These are phyloP conservation scores for Anisodus acutangulus DNA, from an alignment of 257 asterid species.

Conservation along the genomic window DNA sequence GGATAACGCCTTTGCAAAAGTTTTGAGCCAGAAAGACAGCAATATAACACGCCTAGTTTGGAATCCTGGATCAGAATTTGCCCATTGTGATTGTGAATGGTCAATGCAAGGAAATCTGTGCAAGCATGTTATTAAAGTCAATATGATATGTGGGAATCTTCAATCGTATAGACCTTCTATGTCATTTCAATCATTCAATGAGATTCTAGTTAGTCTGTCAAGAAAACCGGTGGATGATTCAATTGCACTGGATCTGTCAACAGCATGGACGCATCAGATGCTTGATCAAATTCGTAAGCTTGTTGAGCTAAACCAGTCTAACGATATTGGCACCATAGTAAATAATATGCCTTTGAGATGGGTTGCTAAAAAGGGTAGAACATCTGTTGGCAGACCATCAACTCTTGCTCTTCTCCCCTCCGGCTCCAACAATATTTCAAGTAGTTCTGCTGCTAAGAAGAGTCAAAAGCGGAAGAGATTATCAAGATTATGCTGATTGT, in stretches of 20 bases:
- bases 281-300: conserved; percentile 75
- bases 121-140: conserved; percentile 90
- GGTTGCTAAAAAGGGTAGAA: conserved; percentile 67
- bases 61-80: conserved; percentile 97
- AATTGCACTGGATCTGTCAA: conserved; percentile 72
- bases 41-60: conserved; percentile 58
- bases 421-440: conserved; percentile 42
- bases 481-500: conserved; percentile 56
- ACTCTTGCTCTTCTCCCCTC: conserved; percentile 39
- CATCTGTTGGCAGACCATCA: conserved; percentile 51
- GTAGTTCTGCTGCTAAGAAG: conserved; percentile 46
- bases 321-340: conserved; percentile 58
- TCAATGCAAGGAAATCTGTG: conserved; percentile 90
- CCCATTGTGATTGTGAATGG: conserved; percentile 95
- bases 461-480: conserved; percentile 72
- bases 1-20: conserved; percentile 62
- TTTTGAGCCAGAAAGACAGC: conserved; percentile 69
- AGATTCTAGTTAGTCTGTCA: conserved; percentile 57
- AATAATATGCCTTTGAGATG: conserved; percentile 77
- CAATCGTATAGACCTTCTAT: conserved; percentile 57
- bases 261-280: conserved; percentile 82
- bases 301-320: conserved; percentile 60
- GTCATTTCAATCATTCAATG: conserved; percentile 76
- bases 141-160: conserved; percentile 70
- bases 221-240: conserved; percentile 84